Percentiles rank a stretch among this genome's conserved stretches.
These are phyloP conservation scores for Coprinopsis marcescibilis DNA, from an alignment of 768 basidiomycete genomes.

Conservation along the genomic window DNA sequence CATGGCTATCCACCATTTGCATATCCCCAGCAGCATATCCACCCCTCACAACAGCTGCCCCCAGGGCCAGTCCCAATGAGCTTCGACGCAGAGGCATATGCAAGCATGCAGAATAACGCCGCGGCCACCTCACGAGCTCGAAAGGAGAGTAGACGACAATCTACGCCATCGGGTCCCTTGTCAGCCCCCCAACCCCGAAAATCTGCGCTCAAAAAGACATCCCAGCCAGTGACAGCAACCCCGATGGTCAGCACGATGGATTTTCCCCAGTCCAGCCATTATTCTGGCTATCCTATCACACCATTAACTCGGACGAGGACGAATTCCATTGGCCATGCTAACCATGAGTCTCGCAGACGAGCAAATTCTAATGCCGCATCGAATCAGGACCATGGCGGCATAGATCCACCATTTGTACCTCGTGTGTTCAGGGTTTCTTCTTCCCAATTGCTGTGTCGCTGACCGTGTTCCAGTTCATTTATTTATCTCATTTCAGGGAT, in stretches of 20 bases:
- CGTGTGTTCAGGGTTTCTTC: not conserved
- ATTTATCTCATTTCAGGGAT: slow-evolving; percentile 63
- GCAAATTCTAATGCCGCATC: slow-evolving; percentile 12
- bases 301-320: slow-evolving; percentile 9
- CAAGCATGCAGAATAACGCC: slow-evolving; percentile 7
- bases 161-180: slow-evolving; percentile 1
- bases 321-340: slow-evolving; percentile 10
- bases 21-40: slow-evolving; percentile 25
- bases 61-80: slow-evolving; percentile 16
- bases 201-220: slow-evolving; percentile 12
- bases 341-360: slow-evolving; percentile 9
- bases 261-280: slow-evolving; percentile 1
- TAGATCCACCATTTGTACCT: slow-evolving; percentile 8
- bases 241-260: slow-evolving; percentile 8
- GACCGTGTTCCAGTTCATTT: slow-evolving; percentile 51
- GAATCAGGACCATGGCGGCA: slow-evolving; percentile 5
- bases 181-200: slow-evolving; percentile 10
- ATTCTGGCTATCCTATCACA: slow-evolving; percentile 6
- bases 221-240: slow-evolving; percentile 4
- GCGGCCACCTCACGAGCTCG: not conserved
- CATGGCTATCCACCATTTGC: slow-evolving; percentile 33
- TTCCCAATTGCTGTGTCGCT: not conserved
- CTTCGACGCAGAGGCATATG: slow-evolving; percentile 27
- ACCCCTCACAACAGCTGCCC: slow-evolving; percentile 16
- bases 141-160: slow-evolving; percentile 7